Base-by-base conservation (phyloP, 306 rosid species). In the Sphenostylis stenocarpa region DNA sequence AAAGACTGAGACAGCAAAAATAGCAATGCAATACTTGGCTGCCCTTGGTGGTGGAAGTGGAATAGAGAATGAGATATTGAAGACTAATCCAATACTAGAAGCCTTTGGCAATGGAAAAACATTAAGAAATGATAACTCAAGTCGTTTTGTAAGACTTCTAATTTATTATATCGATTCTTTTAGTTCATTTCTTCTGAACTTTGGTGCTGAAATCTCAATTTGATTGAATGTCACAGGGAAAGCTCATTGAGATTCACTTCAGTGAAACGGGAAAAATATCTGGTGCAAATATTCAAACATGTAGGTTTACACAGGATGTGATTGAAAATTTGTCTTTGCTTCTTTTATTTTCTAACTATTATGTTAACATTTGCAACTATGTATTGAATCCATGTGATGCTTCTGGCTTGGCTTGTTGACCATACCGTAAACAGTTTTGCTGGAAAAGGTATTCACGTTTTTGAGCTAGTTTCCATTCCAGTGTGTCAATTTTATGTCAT, bases 41-140 rank as follows among this genome's bases (percentile, higher is more conserved):
- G 86, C 97, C 77, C 96, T 95, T 73, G 97, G 97, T 63, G 99
- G 99, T 83, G 99, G 99, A 86, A 92, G 97, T 77, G 99, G 99
- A 71, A 95, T 95, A 83, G 99, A 95, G 82, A 65, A 88, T 82
- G 99, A 95, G 84, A 91, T 95, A 87, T 86, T 95, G 72, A 95
- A 95, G 87, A 95, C 99, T 63, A 95, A 92, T 86, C 99, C 99
- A 24, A 92, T 95, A 84, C 84, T 95, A 71, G 99, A 95, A 87
- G 99, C 97, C 74, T 95, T 95, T 88, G 99, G 99, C 7, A 95
- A 95, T 86, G 98, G 98, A 23, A 95, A 95, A 84, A 95, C 98
- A 60, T 85, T 86, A 83, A 88, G 99, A 91, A 95, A 95, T 88
- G 99, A 95, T 90, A 95, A 95, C 94, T 95, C 98, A 56, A 95